Evolutionary conservation across 2,329 filamentous ascomycete species (phyloP).

Genomic region (Arthrobotrys megalospora): DNA sequence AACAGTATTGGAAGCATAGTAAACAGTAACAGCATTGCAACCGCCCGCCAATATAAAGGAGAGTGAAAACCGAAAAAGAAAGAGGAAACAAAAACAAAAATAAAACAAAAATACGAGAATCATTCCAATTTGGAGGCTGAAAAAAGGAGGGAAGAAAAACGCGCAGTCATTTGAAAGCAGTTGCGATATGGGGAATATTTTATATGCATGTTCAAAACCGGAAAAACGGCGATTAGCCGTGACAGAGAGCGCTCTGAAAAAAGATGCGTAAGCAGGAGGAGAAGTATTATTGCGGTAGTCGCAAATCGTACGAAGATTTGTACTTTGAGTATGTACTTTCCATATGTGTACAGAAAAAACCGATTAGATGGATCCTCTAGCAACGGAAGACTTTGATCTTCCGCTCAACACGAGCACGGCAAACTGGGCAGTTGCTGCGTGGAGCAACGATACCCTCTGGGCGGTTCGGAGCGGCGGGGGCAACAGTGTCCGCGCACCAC

Average conservation of each 20-base stretch:
- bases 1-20: neutral
- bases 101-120: neutral
- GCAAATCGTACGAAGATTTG: constrained; percentile 1
- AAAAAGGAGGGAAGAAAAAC: too few species aligned
- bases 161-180: neutral
- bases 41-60: neutral
- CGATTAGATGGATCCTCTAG: constrained; percentile 4
- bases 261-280: neutral
- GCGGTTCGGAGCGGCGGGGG: constrained; percentile 44
- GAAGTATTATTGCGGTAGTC: neutral
- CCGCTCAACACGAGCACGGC: constrained; percentile 50
- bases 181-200: constrained; percentile 21
- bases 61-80: neutral
- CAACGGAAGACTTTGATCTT: constrained; percentile 60
- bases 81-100: neutral
- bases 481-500: constrained; percentile 58
- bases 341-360: constrained; percentile 16
- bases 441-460: constrained; percentile 50
- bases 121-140: constrained; percentile 9
- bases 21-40: neutral
- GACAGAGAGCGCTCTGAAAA: neutral
- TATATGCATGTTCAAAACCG: neutral
- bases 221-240: neutral
- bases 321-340: constrained; percentile 19
- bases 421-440: constrained; percentile 58